Conservation (phyloP, 805 yeast species). For the Candida golubevii region DNA sequence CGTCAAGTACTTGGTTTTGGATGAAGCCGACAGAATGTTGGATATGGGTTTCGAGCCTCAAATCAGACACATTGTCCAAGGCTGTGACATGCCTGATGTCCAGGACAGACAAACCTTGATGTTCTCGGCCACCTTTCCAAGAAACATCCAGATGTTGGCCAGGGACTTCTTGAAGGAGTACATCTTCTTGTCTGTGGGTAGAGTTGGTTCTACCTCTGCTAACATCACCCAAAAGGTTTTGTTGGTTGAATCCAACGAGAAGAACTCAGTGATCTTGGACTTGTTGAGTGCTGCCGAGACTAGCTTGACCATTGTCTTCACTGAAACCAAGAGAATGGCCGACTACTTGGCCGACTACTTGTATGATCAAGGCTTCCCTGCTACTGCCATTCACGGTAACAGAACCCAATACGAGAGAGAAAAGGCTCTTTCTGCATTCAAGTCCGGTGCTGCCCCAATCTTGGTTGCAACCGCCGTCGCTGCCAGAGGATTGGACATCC, state of each 20-base stretch:
- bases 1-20: slow-evolving; percentile 90
- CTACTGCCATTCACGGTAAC: slow-evolving; percentile 99
- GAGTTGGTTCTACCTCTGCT: slow-evolving; percentile 98
- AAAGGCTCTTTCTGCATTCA: slow-evolving; percentile 91
- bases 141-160: slow-evolving; percentile 94
- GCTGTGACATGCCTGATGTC: slow-evolving; percentile 95
- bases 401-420: slow-evolving; percentile 98
- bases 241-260: slow-evolving; percentile 92
- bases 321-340: slow-evolving; percentile 98
- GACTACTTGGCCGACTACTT: slow-evolving; percentile 91
- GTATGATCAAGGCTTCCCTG: slow-evolving; percentile 85
- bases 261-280: slow-evolving; percentile 83
- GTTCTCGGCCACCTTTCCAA: slow-evolving; percentile 99
- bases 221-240: slow-evolving; percentile 92
- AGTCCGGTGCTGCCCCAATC: slow-evolving; percentile 86
- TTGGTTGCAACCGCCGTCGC: slow-evolving; percentile 99
- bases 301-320: slow-evolving; percentile 90
- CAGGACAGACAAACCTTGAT: slow-evolving; percentile 91
- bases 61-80: slow-evolving; percentile 96
- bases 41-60: slow-evolving; percentile 99
- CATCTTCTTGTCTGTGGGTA: slow-evolving; percentile 94
- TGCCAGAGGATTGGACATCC: slow-evolving; percentile 99
- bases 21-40: slow-evolving; percentile 99
- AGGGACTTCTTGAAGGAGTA: slow-evolving; percentile 95
- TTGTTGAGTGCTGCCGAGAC: slow-evolving; percentile 69